Evolutionary conservation across 2,329 filamentous ascomycete species (phyloP).

Genomic region (Clonostachys rhizophaga): DNA sequence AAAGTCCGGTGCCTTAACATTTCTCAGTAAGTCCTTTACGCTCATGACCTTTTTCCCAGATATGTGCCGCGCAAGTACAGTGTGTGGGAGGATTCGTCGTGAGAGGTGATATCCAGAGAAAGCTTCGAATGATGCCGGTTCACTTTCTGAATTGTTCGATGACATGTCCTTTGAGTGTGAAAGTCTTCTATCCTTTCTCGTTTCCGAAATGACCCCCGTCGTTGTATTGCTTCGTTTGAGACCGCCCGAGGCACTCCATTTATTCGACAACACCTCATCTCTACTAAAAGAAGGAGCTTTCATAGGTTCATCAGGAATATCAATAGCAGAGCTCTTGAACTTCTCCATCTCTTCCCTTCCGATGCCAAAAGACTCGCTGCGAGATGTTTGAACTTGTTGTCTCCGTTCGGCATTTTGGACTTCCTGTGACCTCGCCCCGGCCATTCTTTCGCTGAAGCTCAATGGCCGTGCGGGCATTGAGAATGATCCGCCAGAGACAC

Average conservation of each 20-base stretch:
- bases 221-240: constrained; percentile 38
- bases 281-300: constrained; percentile 53
- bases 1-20: constrained; percentile 79
- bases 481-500: background rate
- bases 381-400: constrained; percentile 44
- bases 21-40: constrained; percentile 75
- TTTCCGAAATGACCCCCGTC: constrained; percentile 16
- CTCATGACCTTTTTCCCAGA: constrained; percentile 71
- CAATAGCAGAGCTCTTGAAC: constrained; percentile 52
- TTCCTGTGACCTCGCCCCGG: constrained; percentile 60
- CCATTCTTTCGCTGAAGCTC: constrained; percentile 82
- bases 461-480: constrained; percentile 27
- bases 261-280: constrained; percentile 50
- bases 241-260: constrained; percentile 9
- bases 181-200: constrained; percentile 2
- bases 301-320: constrained; percentile 43
- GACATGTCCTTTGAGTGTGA: background rate
- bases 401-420: constrained; percentile 41
- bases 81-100: constrained; percentile 77
- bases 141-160: constrained; percentile 11
- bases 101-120: constrained; percentile 84
- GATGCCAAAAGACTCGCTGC: constrained; percentile 54
- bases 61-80: constrained; percentile 72
- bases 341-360: constrained; percentile 53
- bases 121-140: constrained; percentile 64